A percentile compares a stretch with the other conserved stretches of the same genome.
These are phyloP conservation scores for Hortaea sp. DNA, from an alignment of 2,329 filamentous ascomycete genomes.

Conservation along the genomic window DNA sequence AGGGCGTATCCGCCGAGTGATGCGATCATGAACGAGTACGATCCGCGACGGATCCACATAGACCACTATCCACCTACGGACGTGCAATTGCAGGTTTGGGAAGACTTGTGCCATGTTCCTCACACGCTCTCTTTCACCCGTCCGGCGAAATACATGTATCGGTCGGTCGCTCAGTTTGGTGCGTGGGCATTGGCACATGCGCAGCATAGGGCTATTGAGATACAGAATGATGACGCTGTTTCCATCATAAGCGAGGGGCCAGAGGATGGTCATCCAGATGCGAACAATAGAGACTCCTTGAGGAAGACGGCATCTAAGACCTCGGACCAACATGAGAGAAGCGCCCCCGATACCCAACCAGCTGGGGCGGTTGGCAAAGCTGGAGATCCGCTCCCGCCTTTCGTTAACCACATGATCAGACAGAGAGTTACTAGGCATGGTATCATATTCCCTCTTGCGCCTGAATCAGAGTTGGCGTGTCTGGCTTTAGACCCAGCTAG, in stretches of 20 bases:
- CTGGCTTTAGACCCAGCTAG: conserved; percentile 53
- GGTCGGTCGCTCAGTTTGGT: conserved; percentile 83
- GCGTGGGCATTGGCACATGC: conserved; percentile 82
- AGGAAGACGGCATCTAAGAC: conserved; percentile 1
- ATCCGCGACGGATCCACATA: conserved; percentile 44
- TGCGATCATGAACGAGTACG: conserved; percentile 51
- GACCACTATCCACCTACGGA: conserved; percentile 70
- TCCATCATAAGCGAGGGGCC: conserved; percentile 59
- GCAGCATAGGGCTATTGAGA: conserved; percentile 70
- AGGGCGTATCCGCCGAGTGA: conserved; percentile 61
- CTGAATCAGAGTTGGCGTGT: conserved; percentile 54
- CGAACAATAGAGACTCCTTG: not conserved
- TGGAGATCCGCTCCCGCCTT: conserved; percentile 70
- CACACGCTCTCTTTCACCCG: conserved; percentile 90
- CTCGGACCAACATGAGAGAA: conserved; percentile 14
- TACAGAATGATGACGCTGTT: conserved; percentile 66
- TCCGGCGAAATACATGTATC: conserved; percentile 95
- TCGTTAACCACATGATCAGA: conserved; percentile 81
- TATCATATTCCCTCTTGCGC: conserved; percentile 56
- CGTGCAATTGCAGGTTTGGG: conserved; percentile 93
- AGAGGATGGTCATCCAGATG: conserved; percentile 16
- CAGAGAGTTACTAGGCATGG: conserved; percentile 77
- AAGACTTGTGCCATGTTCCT: conserved; percentile 84
- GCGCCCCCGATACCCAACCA: conserved; percentile 10
- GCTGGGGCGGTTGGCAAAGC: conserved; percentile 62